A percentile compares a stretch with the other conserved stretches of the same genome.
Conservation (phyloP, 2,329 filamentous ascomycete species). For the Pochonia chlamydosporia region DNA sequence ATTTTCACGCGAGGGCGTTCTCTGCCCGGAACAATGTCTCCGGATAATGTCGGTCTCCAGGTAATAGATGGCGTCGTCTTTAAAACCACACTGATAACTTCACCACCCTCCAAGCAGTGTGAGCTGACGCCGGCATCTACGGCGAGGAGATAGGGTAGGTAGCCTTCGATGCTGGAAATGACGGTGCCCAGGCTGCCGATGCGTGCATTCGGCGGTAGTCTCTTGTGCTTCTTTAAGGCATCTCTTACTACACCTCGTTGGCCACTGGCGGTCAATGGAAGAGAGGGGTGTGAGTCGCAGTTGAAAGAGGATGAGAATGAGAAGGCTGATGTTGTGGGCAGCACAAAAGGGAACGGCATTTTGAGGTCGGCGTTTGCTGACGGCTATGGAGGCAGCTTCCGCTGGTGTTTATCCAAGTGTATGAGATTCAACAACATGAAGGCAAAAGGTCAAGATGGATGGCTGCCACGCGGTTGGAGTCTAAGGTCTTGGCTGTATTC, state of each 20-base stretch:
- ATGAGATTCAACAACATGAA: background rate
- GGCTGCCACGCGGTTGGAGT: too few species aligned
- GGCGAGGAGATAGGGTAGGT: slow-evolving; percentile 78
- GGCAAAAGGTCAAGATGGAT: too few species aligned
- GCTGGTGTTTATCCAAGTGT: background rate
- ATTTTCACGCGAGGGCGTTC: slow-evolving; percentile 64
- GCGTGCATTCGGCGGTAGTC: slow-evolving; percentile 67
- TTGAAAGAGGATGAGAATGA: slow-evolving; percentile 72
- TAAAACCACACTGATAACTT: slow-evolving; percentile 63
- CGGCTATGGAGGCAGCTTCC: background rate
- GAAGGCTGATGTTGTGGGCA: slow-evolving; percentile 86
- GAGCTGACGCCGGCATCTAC: slow-evolving; percentile 67
- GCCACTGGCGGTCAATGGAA: slow-evolving; percentile 76
- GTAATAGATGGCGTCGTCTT: slow-evolving; percentile 58
- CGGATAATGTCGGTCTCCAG: slow-evolving; percentile 79
- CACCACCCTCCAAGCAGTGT: slow-evolving; percentile 34
- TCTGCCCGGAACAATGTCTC: slow-evolving; percentile 56
- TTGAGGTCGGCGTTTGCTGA: slow-evolving; percentile 13
- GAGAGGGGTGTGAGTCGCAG: slow-evolving; percentile 80
- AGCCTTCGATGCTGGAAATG: slow-evolving; percentile 63
- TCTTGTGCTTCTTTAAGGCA: slow-evolving; percentile 82
- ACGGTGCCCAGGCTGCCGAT: slow-evolving; percentile 65
- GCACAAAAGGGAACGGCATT: slow-evolving; percentile 86
- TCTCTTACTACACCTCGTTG: slow-evolving; percentile 78
- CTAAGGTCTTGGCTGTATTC: background rate